phyloP scores from a whole-genome alignment of 768 basidiomycete species.

The Chalciporus sphaerocephalus region DNA sequence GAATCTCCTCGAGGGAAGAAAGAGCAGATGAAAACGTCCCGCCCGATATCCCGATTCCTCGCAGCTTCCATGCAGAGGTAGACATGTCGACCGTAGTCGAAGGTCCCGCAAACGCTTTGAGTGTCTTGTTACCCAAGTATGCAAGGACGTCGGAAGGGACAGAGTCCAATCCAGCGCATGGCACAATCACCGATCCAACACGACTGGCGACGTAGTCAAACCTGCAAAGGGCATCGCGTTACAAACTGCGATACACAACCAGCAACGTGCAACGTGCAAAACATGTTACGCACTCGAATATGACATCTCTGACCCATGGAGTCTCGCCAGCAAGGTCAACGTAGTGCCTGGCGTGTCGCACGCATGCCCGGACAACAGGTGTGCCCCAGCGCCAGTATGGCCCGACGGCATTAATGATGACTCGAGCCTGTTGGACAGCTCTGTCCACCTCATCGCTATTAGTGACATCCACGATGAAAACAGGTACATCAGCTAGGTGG shows the following conservation, averaged over 20 bases:
- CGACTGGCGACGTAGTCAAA: constrained; percentile 69
- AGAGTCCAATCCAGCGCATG: constrained; percentile 74
- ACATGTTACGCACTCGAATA: constrained; percentile 45
- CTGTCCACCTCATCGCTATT: constrained; percentile 49
- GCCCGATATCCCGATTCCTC: constrained; percentile 34
- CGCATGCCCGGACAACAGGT: constrained; percentile 78
- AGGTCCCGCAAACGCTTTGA: constrained; percentile 45
- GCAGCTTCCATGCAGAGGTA: constrained; percentile 42
- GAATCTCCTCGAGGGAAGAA: constrained; percentile 30
- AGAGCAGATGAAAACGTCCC: constrained; percentile 36
- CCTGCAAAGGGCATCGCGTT: constrained; percentile 35
- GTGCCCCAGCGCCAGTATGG: constrained; percentile 71
- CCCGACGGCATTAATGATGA: constrained; percentile 76
- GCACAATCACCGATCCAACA: constrained; percentile 71
- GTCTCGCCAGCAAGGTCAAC: constrained; percentile 80
- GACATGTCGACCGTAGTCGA: constrained; percentile 48
- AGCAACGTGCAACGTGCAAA: neutral
- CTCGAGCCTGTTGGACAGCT: constrained; percentile 52
- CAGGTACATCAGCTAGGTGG: constrained; percentile 39
- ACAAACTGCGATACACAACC: constrained; percentile 5
- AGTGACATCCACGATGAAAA: constrained; percentile 58
- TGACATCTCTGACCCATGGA: constrained; percentile 60
- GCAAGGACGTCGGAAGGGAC: constrained; percentile 69
- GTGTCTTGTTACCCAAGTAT: constrained; percentile 64
- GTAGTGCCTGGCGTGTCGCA: constrained; percentile 71